Conservation (phyloP, 1,284 basidiomycete species). For the Rhodotorula sp. region DNA sequence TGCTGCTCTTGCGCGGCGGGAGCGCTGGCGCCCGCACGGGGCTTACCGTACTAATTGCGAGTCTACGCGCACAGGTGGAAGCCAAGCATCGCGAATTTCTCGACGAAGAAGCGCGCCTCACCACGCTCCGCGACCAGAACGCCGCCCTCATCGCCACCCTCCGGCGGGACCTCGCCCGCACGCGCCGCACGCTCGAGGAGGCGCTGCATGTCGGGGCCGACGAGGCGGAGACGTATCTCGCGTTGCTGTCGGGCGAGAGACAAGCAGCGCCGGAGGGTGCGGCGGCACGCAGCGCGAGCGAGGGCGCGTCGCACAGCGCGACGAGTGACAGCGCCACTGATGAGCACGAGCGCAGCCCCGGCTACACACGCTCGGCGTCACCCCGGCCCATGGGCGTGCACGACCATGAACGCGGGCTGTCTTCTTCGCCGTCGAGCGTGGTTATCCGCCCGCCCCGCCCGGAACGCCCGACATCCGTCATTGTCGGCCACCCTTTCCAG, state of each 20-base stretch:
- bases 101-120: constrained; percentile 15
- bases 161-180: background rate
- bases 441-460: background rate
- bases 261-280: background rate
- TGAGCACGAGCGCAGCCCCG: background rate
- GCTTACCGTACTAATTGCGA: too few species aligned
- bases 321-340: background rate
- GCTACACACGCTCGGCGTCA: background rate
- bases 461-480: background rate
- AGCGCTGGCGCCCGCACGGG: too few species aligned
- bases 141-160: constrained; percentile 3
- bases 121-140: background rate
- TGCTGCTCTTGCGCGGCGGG: too few species aligned
- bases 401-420: background rate
- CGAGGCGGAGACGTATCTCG: constrained; percentile 16
- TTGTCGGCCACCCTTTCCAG: constrained; percentile 7
- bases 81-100: constrained; percentile 26
- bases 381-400: background rate
- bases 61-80: constrained; percentile 12
- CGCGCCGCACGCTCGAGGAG: constrained; percentile 1
- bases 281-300: background rate
- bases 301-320: background rate
- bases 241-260: constrained; percentile 1
- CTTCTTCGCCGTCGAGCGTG: background rate
- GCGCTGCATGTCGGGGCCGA: constrained; percentile 13